A percentile compares a stretch with the other conserved stretches of the same genome.
Conservation (phyloP, 805 yeast genomes). For the Sporopachydermia quercuum region DNA sequence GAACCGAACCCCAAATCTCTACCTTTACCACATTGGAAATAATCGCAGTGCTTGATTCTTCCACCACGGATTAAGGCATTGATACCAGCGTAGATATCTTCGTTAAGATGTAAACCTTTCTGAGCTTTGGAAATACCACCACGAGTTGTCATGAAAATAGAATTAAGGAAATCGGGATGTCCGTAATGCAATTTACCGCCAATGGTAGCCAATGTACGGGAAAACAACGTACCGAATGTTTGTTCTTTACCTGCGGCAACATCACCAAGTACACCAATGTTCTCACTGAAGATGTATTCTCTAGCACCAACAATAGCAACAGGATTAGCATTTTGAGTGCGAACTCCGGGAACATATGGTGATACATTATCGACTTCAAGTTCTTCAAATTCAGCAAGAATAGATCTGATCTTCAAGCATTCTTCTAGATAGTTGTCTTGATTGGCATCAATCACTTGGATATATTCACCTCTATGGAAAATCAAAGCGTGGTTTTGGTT, state of each 20-base stretch:
- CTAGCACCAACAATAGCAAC: constrained; percentile 78
- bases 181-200: constrained; percentile 82
- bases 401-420: constrained; percentile 62
- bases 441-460: constrained; percentile 71
- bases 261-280: constrained; percentile 70
- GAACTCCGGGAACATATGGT: constrained; percentile 19
- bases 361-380: constrained; percentile 12
- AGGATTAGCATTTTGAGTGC: constrained; percentile 26
- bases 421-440: constrained; percentile 76
- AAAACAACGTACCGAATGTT: constrained; percentile 74
- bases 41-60: constrained; percentile 72
- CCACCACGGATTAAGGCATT: constrained; percentile 69
- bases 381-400: constrained; percentile 67
- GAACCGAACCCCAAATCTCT: constrained; percentile 78
- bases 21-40: constrained; percentile 77
- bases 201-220: constrained; percentile 66
- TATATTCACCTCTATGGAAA: constrained; percentile 67
- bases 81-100: constrained; percentile 81
- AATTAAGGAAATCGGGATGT: constrained; percentile 71
- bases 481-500: constrained; percentile 67
- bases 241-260: constrained; percentile 84
- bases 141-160: constrained; percentile 65
- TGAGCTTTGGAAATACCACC: constrained; percentile 84
- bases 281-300: constrained; percentile 73
- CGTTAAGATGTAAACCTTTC: constrained; percentile 68